Conservation (phyloP, 2,329 filamentous ascomycete genomes). For the Helicocarpus griseus region DNA sequence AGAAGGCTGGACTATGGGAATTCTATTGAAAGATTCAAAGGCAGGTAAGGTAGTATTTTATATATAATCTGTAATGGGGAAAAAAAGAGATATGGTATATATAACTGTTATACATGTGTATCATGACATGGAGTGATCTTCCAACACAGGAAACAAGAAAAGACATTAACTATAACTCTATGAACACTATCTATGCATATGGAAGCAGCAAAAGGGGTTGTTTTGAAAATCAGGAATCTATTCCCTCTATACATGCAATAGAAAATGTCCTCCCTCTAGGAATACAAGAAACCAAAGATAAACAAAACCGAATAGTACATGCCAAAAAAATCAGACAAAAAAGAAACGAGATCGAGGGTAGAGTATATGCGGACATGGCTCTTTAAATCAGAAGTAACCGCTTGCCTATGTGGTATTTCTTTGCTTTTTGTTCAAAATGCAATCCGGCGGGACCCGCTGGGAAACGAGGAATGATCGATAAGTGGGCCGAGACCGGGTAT, state of each 20-base stretch:
- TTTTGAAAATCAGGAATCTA: conserved; percentile 7
- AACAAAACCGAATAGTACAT: conserved; percentile 2
- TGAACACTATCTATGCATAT: conserved; percentile 5
- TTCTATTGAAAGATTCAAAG: too few relatives aligned
- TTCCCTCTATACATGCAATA: conserved; percentile 7
- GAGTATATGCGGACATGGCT: neutral
- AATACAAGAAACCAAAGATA: neutral
- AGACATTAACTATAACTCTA: neutral
- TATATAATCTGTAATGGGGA: neutral
- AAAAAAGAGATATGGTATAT: neutral
- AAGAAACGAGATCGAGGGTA: neutral
- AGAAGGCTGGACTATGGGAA: too few relatives aligned
- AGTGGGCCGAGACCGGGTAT: neutral
- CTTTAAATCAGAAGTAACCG: neutral
- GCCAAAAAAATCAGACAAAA: neutral
- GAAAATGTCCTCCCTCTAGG: conserved; percentile 5
- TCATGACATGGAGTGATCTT: too few relatives aligned
- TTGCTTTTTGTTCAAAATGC: neutral
- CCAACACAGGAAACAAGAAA: too few relatives aligned
- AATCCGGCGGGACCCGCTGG: neutral
- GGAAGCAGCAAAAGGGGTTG: conserved; percentile 2
- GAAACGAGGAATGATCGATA: neutral
- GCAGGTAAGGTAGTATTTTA: too few relatives aligned
- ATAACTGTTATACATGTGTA: neutral
- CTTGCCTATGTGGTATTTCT: conserved; percentile 1